phyloP scores from a whole-genome alignment of 2,329 filamentous ascomycete species.

The Scortechinia acanthostroma region DNA sequence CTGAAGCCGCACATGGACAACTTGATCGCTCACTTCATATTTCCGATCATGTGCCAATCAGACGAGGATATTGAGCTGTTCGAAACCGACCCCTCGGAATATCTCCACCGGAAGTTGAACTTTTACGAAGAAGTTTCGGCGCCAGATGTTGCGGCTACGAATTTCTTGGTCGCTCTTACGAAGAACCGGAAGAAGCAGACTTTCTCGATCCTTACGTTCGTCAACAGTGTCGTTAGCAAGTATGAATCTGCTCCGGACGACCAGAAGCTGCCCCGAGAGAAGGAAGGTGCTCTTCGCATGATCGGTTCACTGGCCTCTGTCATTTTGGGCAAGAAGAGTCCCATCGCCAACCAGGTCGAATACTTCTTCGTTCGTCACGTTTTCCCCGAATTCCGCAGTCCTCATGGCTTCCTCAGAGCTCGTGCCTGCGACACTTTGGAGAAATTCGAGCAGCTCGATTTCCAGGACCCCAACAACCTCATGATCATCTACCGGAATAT shows the following conservation, averaged over 20 bases:
- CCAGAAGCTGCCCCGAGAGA: constrained; percentile 88
- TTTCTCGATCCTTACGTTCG: constrained; percentile 86
- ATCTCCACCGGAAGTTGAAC: constrained; percentile 92
- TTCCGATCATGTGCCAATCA: constrained; percentile 87
- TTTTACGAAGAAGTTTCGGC: constrained; percentile 96
- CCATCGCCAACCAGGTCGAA: constrained; percentile 93
- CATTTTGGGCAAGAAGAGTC: constrained; percentile 94
- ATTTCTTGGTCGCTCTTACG: constrained; percentile 89
- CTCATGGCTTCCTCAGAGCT: constrained; percentile 84
- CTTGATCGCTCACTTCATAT: constrained; percentile 87
- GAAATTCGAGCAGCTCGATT: constrained; percentile 95
- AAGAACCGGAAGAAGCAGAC: constrained; percentile 94
- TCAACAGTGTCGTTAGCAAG: constrained; percentile 88
- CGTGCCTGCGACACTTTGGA: constrained; percentile 94
- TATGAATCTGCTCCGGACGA: constrained; percentile 80
- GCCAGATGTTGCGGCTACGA: constrained; percentile 90
- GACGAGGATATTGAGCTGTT: constrained; percentile 92
- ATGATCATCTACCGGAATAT: constrained; percentile 96
- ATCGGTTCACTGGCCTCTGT: constrained; percentile 91
- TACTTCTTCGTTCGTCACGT: constrained; percentile 98
- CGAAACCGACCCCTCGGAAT: constrained; percentile 88
- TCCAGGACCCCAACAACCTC: constrained; percentile 92
- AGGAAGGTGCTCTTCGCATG: constrained; percentile 94
- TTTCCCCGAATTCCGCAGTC: constrained; percentile 92
- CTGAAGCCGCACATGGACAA: constrained; percentile 90